Evolutionary conservation across 2,329 filamentous ascomycete species (phyloP), one percentile per base, ranked within the genome.

Genomic region (Trichoderma harzianum): DNA sequence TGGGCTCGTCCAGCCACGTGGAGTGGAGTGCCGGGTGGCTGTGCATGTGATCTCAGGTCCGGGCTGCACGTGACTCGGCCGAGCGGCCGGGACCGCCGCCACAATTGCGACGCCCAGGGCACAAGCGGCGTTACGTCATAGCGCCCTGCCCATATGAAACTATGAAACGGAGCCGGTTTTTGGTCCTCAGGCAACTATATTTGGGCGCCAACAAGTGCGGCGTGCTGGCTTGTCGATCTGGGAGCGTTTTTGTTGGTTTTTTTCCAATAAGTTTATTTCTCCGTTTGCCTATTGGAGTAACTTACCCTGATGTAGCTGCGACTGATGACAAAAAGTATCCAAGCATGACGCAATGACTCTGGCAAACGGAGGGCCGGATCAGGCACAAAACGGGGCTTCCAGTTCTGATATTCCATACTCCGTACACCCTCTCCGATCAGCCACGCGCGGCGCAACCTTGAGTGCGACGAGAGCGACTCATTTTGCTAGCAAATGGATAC

Each of bases 61-160:
- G 3, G 60, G 34, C 16, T 11, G n/a, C 70, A 72, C 70, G 70
- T 72, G 70, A 72, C 47, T 58, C 24, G 24, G 28, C 71, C 71
- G 28, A 60, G 60, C 58, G 53, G 60, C 58, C 66, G 71, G 71
- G 71, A 69, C 66, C 66, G 66, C 66, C 66, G 66, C 66, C 71
- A 64, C 66, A 34, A 39, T 60, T 34, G 32, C 30, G 24, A 60
- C 36, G 11, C 53, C 55, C 16, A 53, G 57, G 57, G 57, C 26
- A 30, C 10, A 3, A 2, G 14, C 26, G 47, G 21, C 55, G 39
- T 30, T 69, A 71, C 70, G 70, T 71, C 70, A 71, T 71, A 34
- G 64, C 18, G 57, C 51, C 30, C n/a, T 60, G 30, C 32, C 43
- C n/a, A 66, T 34, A 34, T 28, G 39, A 69, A 69, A 62, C 57